Percentiles rank a stretch among this genome's conserved stretches.
Evolutionary conservation across 2,329 filamentous ascomycete species (phyloP).

Genomic region (Botryotinia globosa): DNA sequence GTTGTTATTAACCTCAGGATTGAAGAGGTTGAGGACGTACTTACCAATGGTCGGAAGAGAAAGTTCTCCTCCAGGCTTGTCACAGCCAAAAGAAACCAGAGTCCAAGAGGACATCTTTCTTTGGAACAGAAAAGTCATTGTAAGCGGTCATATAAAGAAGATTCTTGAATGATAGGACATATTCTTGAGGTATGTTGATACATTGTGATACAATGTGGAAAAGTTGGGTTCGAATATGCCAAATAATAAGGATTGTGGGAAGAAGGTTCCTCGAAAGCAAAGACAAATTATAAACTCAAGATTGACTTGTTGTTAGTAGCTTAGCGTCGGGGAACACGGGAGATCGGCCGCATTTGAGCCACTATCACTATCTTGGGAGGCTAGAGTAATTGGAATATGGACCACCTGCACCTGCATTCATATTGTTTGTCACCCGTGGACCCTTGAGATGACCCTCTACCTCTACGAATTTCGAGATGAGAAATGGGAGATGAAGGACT

Average conservation of each 20-base stretch:
- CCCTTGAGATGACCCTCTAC: neutral
- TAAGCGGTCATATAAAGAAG: slow-evolving; percentile 8
- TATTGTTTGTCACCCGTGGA: neutral
- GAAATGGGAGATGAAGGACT: neutral
- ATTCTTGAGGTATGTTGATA: neutral
- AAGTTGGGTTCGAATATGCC: neutral
- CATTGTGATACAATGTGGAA: neutral
- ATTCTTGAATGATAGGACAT: neutral
- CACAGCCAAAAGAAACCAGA: neutral
- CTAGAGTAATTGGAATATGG: too few species aligned
- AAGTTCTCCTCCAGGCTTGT: neutral
- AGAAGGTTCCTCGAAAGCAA: neutral
- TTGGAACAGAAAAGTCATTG: neutral
- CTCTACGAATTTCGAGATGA: neutral
- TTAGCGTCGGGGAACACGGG: neutral
- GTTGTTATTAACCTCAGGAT: neutral
- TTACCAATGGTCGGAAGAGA: neutral
- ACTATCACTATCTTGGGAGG: neutral
- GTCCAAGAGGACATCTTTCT: neutral
- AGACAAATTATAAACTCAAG: neutral
- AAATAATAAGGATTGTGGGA: neutral
- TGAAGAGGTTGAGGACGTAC: neutral
- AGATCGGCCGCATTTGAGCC: neutral
- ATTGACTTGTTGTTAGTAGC: neutral
- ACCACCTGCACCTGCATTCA: too few species aligned